These are phyloP conservation scores for Pythium vanterpoolii DNA, from an alignment of 352 stramenopile species.

Conservation along the genomic window DNA sequence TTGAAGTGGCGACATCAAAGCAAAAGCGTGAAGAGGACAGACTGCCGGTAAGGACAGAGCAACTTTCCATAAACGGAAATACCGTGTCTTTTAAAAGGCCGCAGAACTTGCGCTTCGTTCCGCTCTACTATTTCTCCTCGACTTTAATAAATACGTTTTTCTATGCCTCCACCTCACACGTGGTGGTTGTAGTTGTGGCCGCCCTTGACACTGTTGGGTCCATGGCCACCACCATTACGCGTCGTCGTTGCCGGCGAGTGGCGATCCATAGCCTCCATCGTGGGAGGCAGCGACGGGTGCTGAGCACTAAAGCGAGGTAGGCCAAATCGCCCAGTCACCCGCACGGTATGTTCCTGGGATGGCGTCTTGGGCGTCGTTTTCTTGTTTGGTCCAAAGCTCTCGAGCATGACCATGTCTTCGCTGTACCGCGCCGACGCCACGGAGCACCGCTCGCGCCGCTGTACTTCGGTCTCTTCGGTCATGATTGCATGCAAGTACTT, in stretches of 20 bases:
- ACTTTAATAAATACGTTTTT: not conserved
- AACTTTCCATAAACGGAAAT: too few relatives aligned
- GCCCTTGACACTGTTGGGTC: slow-evolving; percentile 6
- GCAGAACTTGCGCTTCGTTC: not conserved
- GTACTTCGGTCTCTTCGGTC: slow-evolving; percentile 3
- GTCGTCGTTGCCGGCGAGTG: slow-evolving; percentile 3
- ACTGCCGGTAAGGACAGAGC: too few relatives aligned
- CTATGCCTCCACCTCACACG: not conserved
- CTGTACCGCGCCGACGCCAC: slow-evolving; percentile 5
- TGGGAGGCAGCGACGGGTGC: not conserved
- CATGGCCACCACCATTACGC: not conserved
- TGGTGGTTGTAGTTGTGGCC: slow-evolving; percentile 3
- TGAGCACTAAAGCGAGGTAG: slow-evolving; percentile 5
- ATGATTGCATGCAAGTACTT: slow-evolving; percentile 9
- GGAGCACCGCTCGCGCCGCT: slow-evolving; percentile 2
- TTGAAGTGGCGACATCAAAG: too few relatives aligned
- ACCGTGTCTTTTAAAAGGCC: too few relatives aligned
- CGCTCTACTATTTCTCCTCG: not conserved
- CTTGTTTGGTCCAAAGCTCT: slow-evolving; percentile 8
- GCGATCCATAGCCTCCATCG: not conserved
- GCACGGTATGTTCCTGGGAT: slow-evolving; percentile 5
- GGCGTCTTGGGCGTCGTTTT: not conserved
- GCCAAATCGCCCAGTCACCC: slow-evolving; percentile 6
- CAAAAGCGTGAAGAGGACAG: too few relatives aligned
- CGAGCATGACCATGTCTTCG: slow-evolving; percentile 15